phyloP scores from a whole-genome alignment of 2,329 filamentous ascomycete species.

The Aspergillus transmontanensis region DNA sequence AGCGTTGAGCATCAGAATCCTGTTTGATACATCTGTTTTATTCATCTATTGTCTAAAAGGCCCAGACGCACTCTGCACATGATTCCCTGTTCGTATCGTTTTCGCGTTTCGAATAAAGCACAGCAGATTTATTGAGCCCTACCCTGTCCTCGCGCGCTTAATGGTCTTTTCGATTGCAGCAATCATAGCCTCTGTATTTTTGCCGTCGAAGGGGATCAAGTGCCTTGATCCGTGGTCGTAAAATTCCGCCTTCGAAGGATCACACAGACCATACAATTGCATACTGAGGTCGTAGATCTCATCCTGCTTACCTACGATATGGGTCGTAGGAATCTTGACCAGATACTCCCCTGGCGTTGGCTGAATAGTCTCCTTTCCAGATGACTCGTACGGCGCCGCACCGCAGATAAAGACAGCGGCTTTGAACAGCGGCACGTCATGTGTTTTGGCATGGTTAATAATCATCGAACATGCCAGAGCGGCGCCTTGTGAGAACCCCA shows the following conservation, averaged over 20 bases:
- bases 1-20: slow-evolving; percentile 6
- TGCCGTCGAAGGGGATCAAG: slow-evolving; percentile 36
- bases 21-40: background rate
- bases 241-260: slow-evolving; percentile 29
- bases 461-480: slow-evolving; percentile 32
- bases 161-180: slow-evolving; percentile 30
- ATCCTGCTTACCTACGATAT: slow-evolving; percentile 43
- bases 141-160: slow-evolving; percentile 20
- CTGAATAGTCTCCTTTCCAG: slow-evolving; percentile 22
- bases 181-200: slow-evolving; percentile 32
- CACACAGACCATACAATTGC: slow-evolving; percentile 37
- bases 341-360: slow-evolving; percentile 17
- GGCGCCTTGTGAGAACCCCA: slow-evolving; percentile 37
- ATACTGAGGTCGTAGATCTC: slow-evolving; percentile 31
- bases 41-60: background rate
- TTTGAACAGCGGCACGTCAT: slow-evolving; percentile 31
- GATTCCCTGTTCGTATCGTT: background rate
- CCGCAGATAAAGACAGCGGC: slow-evolving; percentile 35
- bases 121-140: background rate
- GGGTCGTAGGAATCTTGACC: slow-evolving; percentile 40
- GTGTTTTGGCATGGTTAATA: slow-evolving; percentile 23
- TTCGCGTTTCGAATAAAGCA: background rate
- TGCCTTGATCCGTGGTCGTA: slow-evolving; percentile 42
- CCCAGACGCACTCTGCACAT: background rate
- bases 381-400: slow-evolving; percentile 28